These are phyloP conservation scores for Kitagawia praeruptora DNA, from an alignment of 129 eudicot species.

Conservation along the genomic window DNA sequence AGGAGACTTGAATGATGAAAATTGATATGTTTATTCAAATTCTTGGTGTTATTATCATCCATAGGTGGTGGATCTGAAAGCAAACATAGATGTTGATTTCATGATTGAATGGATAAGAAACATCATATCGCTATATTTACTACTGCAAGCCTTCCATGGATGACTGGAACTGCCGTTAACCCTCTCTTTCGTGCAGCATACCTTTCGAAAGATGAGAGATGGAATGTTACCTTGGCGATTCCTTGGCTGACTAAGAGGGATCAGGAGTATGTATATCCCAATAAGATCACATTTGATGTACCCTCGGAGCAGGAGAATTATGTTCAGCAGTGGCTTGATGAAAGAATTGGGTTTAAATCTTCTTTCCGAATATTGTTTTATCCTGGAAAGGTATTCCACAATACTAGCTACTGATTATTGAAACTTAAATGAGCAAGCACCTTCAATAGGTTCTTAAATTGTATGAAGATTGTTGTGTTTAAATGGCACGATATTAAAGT, in stretches of 20 bases:
- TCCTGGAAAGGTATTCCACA: conserved; percentile 65
- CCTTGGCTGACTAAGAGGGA: conserved; percentile 79
- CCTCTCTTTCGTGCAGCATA: conserved; percentile 94
- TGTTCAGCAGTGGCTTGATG: conserved; percentile 80
- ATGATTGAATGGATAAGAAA: conserved; percentile 58
- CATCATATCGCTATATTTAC: conserved; percentile 87
- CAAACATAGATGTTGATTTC: conserved; percentile 18
- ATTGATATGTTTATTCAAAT: conserved; percentile 2
- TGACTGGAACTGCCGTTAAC: conserved; percentile 90
- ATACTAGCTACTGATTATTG: not conserved
- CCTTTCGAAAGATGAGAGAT: conserved; percentile 69
- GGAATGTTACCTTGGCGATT: conserved; percentile 72
- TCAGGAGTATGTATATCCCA: conserved; percentile 67
- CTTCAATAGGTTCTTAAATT: no score
- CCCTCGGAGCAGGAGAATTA: conserved; percentile 71
- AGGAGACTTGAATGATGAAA: conserved; percentile 13
- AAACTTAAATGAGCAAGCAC: not conserved
- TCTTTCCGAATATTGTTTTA: conserved; percentile 58
- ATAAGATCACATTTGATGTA: conserved; percentile 46
- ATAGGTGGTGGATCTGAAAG: conserved; percentile 8
- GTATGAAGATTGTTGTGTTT: no score
- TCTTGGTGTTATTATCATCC: conserved; percentile 5
- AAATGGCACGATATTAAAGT: no score
- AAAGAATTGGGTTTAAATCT: conserved; percentile 50
- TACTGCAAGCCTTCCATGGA: conserved; percentile 98